Evolutionary conservation across 78 protist species (phyloP).

Genomic region (Dictyostelium firmibasis): DNA sequence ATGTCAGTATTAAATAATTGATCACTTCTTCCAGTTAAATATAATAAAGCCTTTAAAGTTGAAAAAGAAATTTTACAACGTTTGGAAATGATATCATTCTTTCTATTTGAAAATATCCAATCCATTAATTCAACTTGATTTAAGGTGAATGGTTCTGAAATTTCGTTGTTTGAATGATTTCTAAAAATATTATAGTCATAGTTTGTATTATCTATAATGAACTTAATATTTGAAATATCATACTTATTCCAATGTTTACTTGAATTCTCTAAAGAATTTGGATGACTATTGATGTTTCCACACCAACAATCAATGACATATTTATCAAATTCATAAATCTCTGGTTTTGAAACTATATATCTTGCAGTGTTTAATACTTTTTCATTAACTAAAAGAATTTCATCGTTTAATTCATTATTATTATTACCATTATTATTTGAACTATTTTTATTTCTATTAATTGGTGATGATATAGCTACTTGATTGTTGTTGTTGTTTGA

Average conservation of each 20-base stretch:
- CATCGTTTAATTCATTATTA: not conserved
- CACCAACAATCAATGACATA: not conserved
- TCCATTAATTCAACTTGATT: not conserved
- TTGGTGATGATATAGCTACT: not conserved
- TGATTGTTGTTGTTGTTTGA: not conserved
- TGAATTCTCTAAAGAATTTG: not conserved
- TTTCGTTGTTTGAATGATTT: not conserved
- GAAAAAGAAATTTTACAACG: not conserved
- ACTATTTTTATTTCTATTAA: not conserved
- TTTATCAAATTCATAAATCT: not conserved
- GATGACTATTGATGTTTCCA: not conserved
- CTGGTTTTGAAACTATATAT: not conserved
- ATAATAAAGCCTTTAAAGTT: not conserved
- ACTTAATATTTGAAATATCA: not conserved
- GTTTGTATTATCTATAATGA: not conserved
- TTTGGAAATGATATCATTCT: not conserved
- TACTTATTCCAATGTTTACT: not conserved
- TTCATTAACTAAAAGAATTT: not conserved
- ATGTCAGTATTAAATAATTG: not conserved
- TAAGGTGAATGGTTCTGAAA: not conserved
- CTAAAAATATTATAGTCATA: not conserved
- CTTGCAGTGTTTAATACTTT: not conserved
- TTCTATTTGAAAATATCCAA: not conserved
- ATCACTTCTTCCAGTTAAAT: constrained; percentile 2
- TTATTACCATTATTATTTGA: not conserved